phyloP scores from a whole-genome alignment of 78 protist genomes.

The Neovahlkampfia damariscottae region DNA sequence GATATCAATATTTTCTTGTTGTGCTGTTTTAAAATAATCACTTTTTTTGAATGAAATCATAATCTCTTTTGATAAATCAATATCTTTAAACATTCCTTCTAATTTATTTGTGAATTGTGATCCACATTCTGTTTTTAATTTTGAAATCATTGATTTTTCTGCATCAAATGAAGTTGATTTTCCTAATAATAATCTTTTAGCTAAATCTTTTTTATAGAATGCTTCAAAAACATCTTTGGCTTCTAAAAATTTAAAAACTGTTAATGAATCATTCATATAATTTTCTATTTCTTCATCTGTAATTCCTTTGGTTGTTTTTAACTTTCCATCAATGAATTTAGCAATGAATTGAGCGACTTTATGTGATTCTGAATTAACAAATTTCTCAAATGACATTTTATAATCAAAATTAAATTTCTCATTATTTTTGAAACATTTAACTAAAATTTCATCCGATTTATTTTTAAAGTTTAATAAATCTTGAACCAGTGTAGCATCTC shows the following conservation, averaged over 20 bases:
- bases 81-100: constrained; percentile 92
- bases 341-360: constrained; percentile 80
- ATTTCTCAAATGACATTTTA: constrained; percentile 61
- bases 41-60: constrained; percentile 27
- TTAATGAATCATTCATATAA: constrained; percentile 35
- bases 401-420: constrained; percentile 30
- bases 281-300: constrained; percentile 41
- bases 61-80: constrained; percentile 52
- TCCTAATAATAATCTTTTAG: constrained; percentile 75
- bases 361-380: constrained; percentile 52
- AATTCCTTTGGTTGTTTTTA: background rate
- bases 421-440: constrained; percentile 22
- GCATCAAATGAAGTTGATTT: constrained; percentile 62
- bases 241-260: constrained; percentile 47
- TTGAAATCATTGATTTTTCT: constrained; percentile 72
- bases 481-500: constrained; percentile 44
- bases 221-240: constrained; percentile 93
- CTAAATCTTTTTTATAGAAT: constrained; percentile 83
- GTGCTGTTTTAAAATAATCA: background rate
- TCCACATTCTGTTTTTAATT: constrained; percentile 84
- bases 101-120: constrained; percentile 67
- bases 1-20: constrained; percentile 26
- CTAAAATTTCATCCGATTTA: constrained; percentile 22
- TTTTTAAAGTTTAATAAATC: constrained; percentile 49
- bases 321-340: constrained; percentile 57